Evolutionary conservation across 2,329 filamentous ascomycete genomes (phyloP).

Genomic region (Penicillium sp.): DNA sequence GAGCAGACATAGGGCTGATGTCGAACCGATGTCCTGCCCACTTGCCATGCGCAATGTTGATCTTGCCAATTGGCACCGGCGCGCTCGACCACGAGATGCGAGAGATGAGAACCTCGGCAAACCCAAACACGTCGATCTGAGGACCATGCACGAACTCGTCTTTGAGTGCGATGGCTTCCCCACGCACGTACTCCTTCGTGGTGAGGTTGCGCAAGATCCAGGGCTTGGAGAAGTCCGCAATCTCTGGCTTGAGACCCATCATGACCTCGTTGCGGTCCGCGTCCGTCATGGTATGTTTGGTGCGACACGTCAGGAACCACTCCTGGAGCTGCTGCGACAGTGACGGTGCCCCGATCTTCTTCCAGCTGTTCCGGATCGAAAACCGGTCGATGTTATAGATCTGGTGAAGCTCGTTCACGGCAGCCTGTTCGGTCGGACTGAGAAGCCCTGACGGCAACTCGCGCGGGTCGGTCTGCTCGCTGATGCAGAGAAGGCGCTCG

Average conservation of each 20-base stretch:
- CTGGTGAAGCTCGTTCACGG: slow-evolving; percentile 15
- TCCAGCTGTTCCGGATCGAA: slow-evolving; percentile 7
- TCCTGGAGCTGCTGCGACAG: slow-evolving; percentile 16
- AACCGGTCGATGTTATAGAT: slow-evolving; percentile 4
- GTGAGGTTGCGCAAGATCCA: slow-evolving; percentile 37
- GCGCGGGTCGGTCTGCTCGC: slow-evolving; percentile 15
- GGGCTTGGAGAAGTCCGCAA: slow-evolving; percentile 24
- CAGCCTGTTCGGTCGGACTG: slow-evolving; percentile 11
- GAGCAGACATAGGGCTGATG: slow-evolving; percentile 24
- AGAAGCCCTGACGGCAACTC: slow-evolving; percentile 9
- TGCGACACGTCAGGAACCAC: slow-evolving; percentile 11
- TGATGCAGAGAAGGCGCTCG: slow-evolving; percentile 29
- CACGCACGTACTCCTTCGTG: slow-evolving; percentile 31
- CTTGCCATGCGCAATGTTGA: slow-evolving; percentile 20
- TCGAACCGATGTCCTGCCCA: slow-evolving; percentile 35
- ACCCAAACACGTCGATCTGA: slow-evolving; percentile 27
- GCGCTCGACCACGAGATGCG: slow-evolving; percentile 28
- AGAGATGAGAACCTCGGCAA: slow-evolving; percentile 29
- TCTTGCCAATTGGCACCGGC: slow-evolving; percentile 4
- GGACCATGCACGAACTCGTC: slow-evolving; percentile 29
- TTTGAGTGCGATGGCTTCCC: slow-evolving; percentile 28
- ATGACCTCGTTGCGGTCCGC: slow-evolving; percentile 15
- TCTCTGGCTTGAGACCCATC: slow-evolving; percentile 17
- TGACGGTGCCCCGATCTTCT: slow-evolving; percentile 6
- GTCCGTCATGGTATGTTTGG: slow-evolving; percentile 11